Evolutionary conservation across 2,329 filamentous ascomycete genomes (phyloP), one percentile per base, ranked within the genome.

Genomic region (Aureobasidium leucospermi): DNA sequence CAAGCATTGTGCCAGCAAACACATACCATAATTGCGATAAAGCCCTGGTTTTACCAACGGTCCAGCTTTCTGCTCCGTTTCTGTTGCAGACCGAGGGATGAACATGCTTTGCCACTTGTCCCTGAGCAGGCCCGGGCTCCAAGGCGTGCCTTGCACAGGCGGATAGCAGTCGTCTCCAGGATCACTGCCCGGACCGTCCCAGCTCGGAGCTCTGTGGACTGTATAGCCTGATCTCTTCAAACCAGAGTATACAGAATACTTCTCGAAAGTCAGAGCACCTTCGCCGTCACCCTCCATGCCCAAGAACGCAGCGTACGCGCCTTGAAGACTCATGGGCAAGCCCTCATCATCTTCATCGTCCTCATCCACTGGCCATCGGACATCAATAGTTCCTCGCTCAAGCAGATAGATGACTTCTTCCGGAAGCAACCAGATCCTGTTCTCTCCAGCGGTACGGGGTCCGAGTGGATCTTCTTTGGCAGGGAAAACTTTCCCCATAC

Each of bases 371-470:
- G 90, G 90, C 89, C 90, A 96, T 78, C 91, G 86, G 42, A 96
- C 81, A 72, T 97, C 90, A 67, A 97, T 68, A 48, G 84, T 91
- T 0, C 93, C 94, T 67, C 94, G 79, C 76, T 99, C 94, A 8
- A 97, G 79, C 63, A 96, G 73, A 68, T 91, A 96, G 57, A 99
- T 78, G 6, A 91, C 89, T 73, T 99, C 94, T 70, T 99, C 94
- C 0, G 93, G 93, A 41, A 96, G 73, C 53, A 99, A 70, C 92
- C 92, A 96, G 42, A 92, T 49, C 31, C 71, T 62, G 39, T 68
- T 64, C 13, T 67, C 66, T 31, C 68, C 65, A 4, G 58, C 29
- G 9, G 65, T 63, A n/a, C 68, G 65, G 19, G 69, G 60, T 4
- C 68, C 68, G 2, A 72, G 56, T 4, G 70, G 69, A 60, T 71